Evolutionary conservation across 305 asterid genomes (phyloP), one percentile per base, ranked within the genome.

Genomic region (Plantago coronopus): DNA sequence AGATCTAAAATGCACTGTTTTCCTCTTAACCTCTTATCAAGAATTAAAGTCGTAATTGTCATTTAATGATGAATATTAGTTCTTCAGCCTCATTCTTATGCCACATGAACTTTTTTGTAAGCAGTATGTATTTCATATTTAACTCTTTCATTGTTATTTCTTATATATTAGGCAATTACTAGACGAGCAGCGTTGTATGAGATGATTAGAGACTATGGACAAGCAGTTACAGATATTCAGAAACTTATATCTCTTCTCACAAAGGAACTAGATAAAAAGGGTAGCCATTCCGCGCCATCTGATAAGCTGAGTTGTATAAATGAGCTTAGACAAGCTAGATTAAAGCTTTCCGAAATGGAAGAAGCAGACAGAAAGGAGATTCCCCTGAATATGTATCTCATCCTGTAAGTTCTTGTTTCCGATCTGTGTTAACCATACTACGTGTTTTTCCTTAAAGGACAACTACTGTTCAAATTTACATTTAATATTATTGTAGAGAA

Each of bases 131-230:
- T 34, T 8, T 34, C 42, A 34, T 19, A 51, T 40, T 49, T 34
- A 40, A 20, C 60, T 49, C 10, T 21, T 20, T 34, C 40, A 17
- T 57, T n/a, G n/a, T n/a, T n/a, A n/a, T n/a, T n/a, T 31, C 58
- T 45, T 62, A 49, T 51, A 31, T 57, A 71, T 74, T 78, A 93
- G 97, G 96, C 99, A 60, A 78, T 89, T 65, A 85, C 97, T 63
- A 83, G 99, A 74, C 84, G 99, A 63, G 96, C 99, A 54, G 53
- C 75, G 31, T 66, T 85, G 46, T 84, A 78, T 57, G 97, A 94
- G 81, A 82, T 80, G 94, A 94, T 94, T 74, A 83, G 99, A 76
- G 97, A 94, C 74, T 84, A 85, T 66, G 88, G 82, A 67, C 95
- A 83, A 76, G 95, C 99, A 61, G 86, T 78, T 74, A 53, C 72